phyloP scores from a whole-genome alignment of 2,329 filamentous ascomycete genomes.

The Sporothrix globosa region DNA sequence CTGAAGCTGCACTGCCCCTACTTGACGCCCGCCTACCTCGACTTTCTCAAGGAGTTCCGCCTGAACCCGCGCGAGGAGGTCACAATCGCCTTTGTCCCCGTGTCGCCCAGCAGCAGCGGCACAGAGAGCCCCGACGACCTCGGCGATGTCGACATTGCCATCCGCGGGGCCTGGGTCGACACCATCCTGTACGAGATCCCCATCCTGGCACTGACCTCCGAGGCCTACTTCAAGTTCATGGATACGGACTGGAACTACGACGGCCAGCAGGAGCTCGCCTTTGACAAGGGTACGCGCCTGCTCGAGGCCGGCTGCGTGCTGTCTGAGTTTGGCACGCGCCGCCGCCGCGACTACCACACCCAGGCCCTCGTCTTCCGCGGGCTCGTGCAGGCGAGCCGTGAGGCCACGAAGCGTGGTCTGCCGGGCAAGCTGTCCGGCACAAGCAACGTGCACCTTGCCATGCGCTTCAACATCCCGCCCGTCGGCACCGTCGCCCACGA shows the following conservation, averaged over 20 bases:
- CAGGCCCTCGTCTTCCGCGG: constrained; percentile 91
- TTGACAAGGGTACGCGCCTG: constrained; percentile 75
- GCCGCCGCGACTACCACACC: constrained; percentile 90
- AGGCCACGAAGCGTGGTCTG: constrained; percentile 66
- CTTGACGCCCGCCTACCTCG: constrained; percentile 74
- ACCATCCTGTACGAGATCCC: constrained; percentile 99
- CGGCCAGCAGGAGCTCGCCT: constrained; percentile 83
- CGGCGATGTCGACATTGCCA: constrained; percentile 75
- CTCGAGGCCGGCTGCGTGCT: constrained; percentile 83
- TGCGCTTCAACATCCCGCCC: constrained; percentile 83
- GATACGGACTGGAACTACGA: constrained; percentile 90
- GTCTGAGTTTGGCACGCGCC: constrained; percentile 90
- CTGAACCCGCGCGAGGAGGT: constrained; percentile 83
- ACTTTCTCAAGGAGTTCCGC: constrained; percentile 79
- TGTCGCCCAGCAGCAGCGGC: constrained; percentile 54
- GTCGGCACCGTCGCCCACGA: constrained; percentile 92
- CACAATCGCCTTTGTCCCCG: constrained; percentile 64
- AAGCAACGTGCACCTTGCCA: constrained; percentile 95
- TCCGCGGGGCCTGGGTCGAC: constrained; percentile 85
- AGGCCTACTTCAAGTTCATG: constrained; percentile 97
- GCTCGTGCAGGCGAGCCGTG: constrained; percentile 75
- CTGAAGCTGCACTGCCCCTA: constrained; percentile 80
- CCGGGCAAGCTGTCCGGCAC: constrained; percentile 80
- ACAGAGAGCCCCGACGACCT: constrained; percentile 48
- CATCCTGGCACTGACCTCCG: constrained; percentile 84